Base-by-base conservation (phyloP, 495 filamentous ascomycete species). In the Geopyxis carbonaria region DNA sequence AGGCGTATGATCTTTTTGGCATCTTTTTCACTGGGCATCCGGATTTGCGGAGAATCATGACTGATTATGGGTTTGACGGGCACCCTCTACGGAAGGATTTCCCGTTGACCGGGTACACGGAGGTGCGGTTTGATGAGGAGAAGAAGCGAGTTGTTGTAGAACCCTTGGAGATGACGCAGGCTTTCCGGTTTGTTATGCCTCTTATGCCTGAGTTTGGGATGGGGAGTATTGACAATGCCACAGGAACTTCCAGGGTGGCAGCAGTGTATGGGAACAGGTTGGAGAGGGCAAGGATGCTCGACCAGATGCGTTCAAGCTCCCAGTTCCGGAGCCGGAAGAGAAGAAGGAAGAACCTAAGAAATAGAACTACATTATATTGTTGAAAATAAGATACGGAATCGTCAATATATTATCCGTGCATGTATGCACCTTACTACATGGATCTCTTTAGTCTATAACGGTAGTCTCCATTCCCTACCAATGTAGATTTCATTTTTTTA, bases 131-230 rank as follows among this genome's bases (percentile, higher is more conserved):
- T 52, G 87, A 94, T 54, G 91, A 99, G 60, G 91, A 95, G 72
- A 99, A 95, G 79, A 95, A 99, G 73, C 71, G 91, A 38, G 93
- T 95, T 58, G 86, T 99, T 40, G 82, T 89, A 22, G 91, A 95
- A 69, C 89, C 91, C 8, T 67, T 97, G 38, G 89, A 97, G 64
- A 66, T 97, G 60, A 94, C 91, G 5, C 89, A 97, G 63, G 89
- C 89, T n/a, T 95, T 87, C 73, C n/a, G n/a, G n/a, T n/a, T n/a
- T n/a, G n/a, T n/a, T n/a, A n/a, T n/a, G n/a, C n/a, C n/a, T 49
- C 45, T 45, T 50, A 50, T 40, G 25, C 19, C 25, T 16, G 21
- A 19, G 16, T 47, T 40, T 9, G 6, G 1, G 23, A 22, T 36
- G 18, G 22, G 8, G 18, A 31, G 23, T 30, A 13, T 93, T 80